Percentiles rank a stretch among this genome's conserved stretches.
Evolutionary conservation across 768 basidiomycete genomes (phyloP).

Genomic region (Sistotremastrum suecicum): DNA sequence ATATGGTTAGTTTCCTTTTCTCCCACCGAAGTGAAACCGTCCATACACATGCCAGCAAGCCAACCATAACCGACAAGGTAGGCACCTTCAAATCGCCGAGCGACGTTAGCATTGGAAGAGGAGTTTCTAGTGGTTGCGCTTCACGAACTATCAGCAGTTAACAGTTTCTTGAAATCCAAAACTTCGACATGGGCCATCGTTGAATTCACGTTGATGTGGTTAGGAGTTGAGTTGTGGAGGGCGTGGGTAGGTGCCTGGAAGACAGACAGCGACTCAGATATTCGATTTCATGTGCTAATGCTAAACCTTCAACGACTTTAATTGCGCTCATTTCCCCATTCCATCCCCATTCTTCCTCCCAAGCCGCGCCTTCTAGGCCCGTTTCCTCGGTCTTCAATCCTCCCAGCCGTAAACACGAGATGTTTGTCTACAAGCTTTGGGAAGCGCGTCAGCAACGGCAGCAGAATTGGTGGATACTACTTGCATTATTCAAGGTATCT

Average conservation of each 20-base stretch:
- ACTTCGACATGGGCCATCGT: too few species aligned
- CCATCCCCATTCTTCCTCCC: conserved; percentile 31
- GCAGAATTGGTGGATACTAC: conserved; percentile 15
- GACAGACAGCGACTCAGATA: too few species aligned
- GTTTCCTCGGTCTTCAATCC: conserved; percentile 37
- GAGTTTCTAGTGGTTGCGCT: too few species aligned
- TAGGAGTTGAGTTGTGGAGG: too few species aligned
- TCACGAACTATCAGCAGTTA: too few species aligned
- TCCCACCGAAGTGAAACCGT: conserved; percentile 4
- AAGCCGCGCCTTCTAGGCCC: conserved; percentile 32
- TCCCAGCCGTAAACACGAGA: conserved; percentile 37
- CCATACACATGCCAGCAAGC: conserved; percentile 58
- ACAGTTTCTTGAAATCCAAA: too few species aligned
- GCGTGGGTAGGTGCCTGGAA: too few species aligned
- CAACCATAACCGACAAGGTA: conserved; percentile 47
- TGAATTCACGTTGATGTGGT: too few species aligned
- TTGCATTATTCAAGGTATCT: conserved; percentile 76
- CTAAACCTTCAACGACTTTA: too few species aligned
- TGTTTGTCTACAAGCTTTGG: conserved; percentile 69
- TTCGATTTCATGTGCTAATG: too few species aligned
- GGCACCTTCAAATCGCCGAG: conserved; percentile 13
- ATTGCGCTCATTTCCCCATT: not conserved
- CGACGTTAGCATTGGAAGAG: too few species aligned
- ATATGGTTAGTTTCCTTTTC: not conserved
- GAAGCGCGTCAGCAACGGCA: conserved; percentile 8